Evolutionary conservation across 768 basidiomycete genomes (phyloP).

Genomic region (Suillus discolor): DNA sequence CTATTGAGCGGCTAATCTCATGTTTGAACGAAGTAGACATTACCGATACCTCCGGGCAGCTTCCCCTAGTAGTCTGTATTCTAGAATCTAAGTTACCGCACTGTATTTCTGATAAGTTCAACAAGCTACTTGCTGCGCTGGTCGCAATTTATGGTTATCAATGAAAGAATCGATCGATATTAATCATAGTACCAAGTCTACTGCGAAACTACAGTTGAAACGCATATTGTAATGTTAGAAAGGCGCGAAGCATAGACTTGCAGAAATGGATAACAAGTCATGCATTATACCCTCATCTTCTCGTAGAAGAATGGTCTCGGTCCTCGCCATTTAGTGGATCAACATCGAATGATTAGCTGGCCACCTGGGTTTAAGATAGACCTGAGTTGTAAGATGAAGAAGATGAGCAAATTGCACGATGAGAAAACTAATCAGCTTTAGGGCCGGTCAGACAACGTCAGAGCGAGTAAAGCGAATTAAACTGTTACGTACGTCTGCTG

Average conservation of each 20-base stretch:
- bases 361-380: conserved; percentile 71
- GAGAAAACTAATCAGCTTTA: conserved; percentile 19
- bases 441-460: conserved; percentile 23
- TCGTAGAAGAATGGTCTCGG: conserved; percentile 52
- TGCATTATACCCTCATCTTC: conserved; percentile 72
- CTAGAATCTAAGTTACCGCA: neutral
- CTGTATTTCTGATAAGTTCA: neutral
- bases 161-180: neutral
- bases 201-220: too few relatives aligned
- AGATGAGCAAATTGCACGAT: conserved; percentile 3
- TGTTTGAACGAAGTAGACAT: neutral
- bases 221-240: conserved; percentile 32
- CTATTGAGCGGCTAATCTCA: conserved; percentile 56
- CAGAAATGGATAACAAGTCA: conserved; percentile 25
- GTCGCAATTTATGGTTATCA: neutral
- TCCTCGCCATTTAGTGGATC: conserved; percentile 78
- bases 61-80: conserved; percentile 2
- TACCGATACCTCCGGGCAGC: conserved; percentile 1
- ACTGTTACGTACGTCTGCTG: neutral
- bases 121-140: neutral
- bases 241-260: conserved; percentile 49
- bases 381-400: conserved; percentile 54
- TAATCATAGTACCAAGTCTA: neutral
- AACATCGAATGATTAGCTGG: conserved; percentile 44
- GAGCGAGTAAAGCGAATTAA: neutral